Evolutionary conservation across 202 grass and related monocot genomes (phyloP).

Genomic region (Dendrocalamus latiflorus): DNA sequence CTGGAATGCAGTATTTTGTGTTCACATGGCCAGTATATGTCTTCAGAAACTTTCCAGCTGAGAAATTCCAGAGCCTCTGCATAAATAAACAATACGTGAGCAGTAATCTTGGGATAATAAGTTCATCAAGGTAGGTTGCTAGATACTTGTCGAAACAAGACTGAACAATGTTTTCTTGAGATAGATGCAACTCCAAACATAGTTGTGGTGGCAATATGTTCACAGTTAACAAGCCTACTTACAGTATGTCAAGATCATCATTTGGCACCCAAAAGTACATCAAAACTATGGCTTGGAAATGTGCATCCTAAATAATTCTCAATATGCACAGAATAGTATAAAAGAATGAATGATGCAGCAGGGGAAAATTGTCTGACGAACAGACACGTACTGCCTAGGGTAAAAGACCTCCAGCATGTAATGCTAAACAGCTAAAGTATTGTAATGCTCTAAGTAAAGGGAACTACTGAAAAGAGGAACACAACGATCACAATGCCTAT

Average conservation of each 20-base stretch:
- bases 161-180: not conserved
- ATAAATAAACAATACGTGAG: slow-evolving; percentile 27
- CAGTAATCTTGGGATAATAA: not conserved
- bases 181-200: not conserved
- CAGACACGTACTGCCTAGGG: not conserved
- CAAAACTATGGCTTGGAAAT: not conserved
- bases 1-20: slow-evolving; percentile 78
- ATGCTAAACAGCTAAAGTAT: not conserved
- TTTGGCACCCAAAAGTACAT: slow-evolving; percentile 3
- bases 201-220: not conserved
- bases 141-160: slow-evolving; percentile 4
- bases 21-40: slow-evolving; percentile 85
- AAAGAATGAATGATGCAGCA: slow-evolving; percentile 3
- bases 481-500: not conserved
- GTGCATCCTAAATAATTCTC: not conserved
- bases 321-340: slow-evolving; percentile 6
- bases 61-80: slow-evolving; percentile 86
- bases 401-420: not conserved
- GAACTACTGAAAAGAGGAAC: not conserved
- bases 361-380: not conserved
- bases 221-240: not conserved
- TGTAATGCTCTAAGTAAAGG: not conserved
- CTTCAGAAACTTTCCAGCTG: slow-evolving; percentile 83
- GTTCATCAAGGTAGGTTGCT: not conserved
- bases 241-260: not conserved